Conservation (phyloP, 108 stramenopile genomes). For the Nannochloropsis oceanica region DNA sequence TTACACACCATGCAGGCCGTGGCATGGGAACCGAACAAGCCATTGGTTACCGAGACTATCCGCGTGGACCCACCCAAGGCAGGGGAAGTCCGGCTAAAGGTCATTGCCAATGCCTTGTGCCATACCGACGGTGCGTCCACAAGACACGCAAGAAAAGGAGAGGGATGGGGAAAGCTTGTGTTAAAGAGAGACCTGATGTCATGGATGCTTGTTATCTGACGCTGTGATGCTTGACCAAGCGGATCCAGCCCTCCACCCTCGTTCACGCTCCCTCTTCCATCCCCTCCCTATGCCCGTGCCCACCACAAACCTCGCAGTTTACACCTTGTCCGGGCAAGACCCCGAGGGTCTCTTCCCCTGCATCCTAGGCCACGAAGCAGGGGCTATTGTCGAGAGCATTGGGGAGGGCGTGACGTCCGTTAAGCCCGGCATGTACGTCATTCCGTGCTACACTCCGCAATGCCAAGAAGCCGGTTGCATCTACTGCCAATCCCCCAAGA, state of each 20-base stretch:
- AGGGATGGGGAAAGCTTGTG: not conserved
- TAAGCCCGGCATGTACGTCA: conserved; percentile 58
- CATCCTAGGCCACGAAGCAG: conserved; percentile 51
- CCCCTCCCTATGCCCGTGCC: not conserved
- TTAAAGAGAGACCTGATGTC: too few relatives aligned
- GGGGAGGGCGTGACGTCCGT: conserved; percentile 62
- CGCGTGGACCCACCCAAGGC: conserved; percentile 71
- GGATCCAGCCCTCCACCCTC: not conserved
- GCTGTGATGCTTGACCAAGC: not conserved
- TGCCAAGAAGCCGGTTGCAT: conserved; percentile 47
- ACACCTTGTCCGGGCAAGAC: conserved; percentile 64
- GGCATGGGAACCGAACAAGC: conserved; percentile 13
- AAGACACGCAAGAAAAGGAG: not conserved
- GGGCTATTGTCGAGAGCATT: conserved; percentile 64
- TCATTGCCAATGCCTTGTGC: conserved; percentile 76
- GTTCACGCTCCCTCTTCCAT: conserved; percentile 22
- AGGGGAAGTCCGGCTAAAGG: conserved; percentile 68
- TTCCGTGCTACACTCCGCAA: conserved; percentile 34
- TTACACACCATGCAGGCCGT: not conserved
- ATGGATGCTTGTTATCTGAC: not conserved
- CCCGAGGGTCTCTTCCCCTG: conserved; percentile 72
- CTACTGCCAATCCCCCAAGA: conserved; percentile 65
- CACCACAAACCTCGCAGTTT: not conserved
- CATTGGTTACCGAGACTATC: conserved; percentile 53
- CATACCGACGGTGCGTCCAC: conserved; percentile 52